phyloP scores from a whole-genome alignment of 2,329 filamentous ascomycete species.

The Fusarium pseudonygamai region DNA sequence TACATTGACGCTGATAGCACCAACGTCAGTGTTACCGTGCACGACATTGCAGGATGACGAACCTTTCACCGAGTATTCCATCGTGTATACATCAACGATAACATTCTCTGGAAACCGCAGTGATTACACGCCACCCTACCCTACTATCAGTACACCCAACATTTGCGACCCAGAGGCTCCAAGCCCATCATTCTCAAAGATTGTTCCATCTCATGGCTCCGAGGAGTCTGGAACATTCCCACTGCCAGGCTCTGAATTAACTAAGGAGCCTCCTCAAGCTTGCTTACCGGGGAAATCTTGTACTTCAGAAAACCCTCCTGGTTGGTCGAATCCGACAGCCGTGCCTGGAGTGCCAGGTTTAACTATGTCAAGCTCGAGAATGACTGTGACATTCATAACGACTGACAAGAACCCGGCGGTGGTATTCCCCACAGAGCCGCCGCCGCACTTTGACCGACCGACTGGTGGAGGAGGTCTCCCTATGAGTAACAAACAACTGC shows the following conservation, averaged over 20 bases:
- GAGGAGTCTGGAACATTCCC: not conserved
- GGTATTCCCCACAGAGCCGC: constrained; percentile 51
- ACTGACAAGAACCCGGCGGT: constrained; percentile 66
- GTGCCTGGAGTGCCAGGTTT: constrained; percentile 5
- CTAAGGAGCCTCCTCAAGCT: constrained; percentile 17
- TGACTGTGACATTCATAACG: constrained; percentile 57
- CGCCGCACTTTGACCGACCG: constrained; percentile 52
- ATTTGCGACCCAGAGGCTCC: constrained; percentile 47
- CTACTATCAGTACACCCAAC: constrained; percentile 51
- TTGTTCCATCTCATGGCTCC: not conserved
- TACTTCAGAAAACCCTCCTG: not conserved
- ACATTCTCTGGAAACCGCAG: constrained; percentile 58
- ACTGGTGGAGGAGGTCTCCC: not conserved
- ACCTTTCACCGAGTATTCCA: constrained; percentile 52
- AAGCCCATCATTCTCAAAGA: not conserved
- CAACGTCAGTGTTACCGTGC: constrained; percentile 44
- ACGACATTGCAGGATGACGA: constrained; percentile 45
- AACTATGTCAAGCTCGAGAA: constrained; percentile 22
- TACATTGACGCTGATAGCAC: constrained; percentile 19
- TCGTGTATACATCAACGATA: constrained; percentile 60
- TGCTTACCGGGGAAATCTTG: constrained; percentile 17
- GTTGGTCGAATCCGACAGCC: constrained; percentile 4
- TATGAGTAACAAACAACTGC: constrained; percentile 36
- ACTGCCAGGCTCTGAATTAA: constrained; percentile 1
- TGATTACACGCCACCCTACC: constrained; percentile 59